phyloP scores from a whole-genome alignment of 495 filamentous ascomycete genomes.

The Penicillium samsonianum region DNA sequence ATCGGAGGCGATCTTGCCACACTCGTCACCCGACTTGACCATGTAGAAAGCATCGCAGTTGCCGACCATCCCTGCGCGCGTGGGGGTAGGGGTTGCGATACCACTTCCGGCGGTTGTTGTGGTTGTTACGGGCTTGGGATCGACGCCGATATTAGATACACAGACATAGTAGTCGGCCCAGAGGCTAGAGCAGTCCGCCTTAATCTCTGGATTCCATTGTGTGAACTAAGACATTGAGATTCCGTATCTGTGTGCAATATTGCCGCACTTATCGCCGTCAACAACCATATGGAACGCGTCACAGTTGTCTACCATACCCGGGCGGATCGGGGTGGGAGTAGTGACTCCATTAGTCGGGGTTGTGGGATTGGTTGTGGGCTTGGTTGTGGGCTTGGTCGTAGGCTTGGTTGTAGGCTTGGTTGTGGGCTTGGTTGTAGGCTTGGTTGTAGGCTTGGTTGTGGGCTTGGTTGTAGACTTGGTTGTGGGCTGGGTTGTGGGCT shows the following conservation, averaged over 20 bases:
- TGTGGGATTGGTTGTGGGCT: slow-evolving; percentile 7
- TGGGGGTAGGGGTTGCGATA: not conserved
- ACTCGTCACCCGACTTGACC: not conserved
- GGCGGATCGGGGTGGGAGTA: slow-evolving; percentile 21
- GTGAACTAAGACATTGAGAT: slow-evolving; percentile 1
- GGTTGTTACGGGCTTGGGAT: not conserved
- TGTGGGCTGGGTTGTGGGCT: too few species aligned
- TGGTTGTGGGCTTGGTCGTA: too few species aligned
- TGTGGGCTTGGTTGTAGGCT: too few species aligned
- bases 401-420: too few species aligned
- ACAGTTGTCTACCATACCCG: slow-evolving; percentile 26
- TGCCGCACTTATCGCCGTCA: slow-evolving; percentile 25
- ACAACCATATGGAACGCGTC: slow-evolving; percentile 23
- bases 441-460: too few species aligned
- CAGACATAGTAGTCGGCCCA: slow-evolving; percentile 17
- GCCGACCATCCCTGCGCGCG: not conserved
- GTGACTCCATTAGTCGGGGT: slow-evolving; percentile 17
- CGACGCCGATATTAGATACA: slow-evolving; percentile 2
- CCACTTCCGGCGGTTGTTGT: not conserved
- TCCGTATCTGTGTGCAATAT: slow-evolving; percentile 21
- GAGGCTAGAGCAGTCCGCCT: slow-evolving; percentile 9
- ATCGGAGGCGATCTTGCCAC: not conserved
- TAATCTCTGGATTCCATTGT: too few species aligned
- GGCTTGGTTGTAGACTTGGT: too few species aligned
- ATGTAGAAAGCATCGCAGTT: not conserved